phyloP scores from a whole-genome alignment of 2,329 filamentous ascomycete genomes.

The Hypoxylon sp. region DNA sequence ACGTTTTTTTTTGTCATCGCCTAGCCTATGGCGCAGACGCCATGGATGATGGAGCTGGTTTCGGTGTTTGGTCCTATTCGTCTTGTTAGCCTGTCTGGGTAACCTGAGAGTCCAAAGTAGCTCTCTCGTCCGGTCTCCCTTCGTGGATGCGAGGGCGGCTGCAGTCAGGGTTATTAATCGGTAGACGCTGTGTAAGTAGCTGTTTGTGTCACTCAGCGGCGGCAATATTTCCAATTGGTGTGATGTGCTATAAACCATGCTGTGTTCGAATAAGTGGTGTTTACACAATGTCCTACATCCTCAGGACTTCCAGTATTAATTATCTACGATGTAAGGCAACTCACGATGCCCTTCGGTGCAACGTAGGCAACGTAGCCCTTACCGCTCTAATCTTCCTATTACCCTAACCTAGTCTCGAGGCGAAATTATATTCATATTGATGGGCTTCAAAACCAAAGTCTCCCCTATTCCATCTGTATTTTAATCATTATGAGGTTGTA shows the following conservation, averaged over 20 bases:
- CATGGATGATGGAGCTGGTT: background rate
- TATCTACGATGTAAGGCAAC: background rate
- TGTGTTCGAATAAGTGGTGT: background rate
- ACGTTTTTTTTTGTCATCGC: conserved; percentile 7
- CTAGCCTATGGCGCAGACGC: background rate
- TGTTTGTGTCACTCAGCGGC: background rate
- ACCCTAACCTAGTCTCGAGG: background rate
- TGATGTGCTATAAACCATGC: background rate
- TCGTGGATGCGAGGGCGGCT: background rate
- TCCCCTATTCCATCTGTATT: background rate
- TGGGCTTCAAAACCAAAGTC: background rate
- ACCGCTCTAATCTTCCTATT: background rate
- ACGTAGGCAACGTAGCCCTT: background rate
- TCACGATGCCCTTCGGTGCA: background rate
- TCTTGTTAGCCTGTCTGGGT: background rate
- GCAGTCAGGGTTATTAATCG: background rate
- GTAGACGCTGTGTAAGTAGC: background rate
- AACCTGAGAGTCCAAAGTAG: background rate
- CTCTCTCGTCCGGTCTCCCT: background rate
- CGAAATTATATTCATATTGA: background rate
- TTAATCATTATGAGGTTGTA: background rate
- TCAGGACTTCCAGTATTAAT: background rate
- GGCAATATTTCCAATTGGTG: background rate
- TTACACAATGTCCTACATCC: background rate
- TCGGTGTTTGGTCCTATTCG: background rate